A percentile compares a stretch with the other conserved stretches of the same genome.
phyloP scores from a whole-genome alignment of 108 stramenopile species.

The Schizochytrium sp. region DNA sequence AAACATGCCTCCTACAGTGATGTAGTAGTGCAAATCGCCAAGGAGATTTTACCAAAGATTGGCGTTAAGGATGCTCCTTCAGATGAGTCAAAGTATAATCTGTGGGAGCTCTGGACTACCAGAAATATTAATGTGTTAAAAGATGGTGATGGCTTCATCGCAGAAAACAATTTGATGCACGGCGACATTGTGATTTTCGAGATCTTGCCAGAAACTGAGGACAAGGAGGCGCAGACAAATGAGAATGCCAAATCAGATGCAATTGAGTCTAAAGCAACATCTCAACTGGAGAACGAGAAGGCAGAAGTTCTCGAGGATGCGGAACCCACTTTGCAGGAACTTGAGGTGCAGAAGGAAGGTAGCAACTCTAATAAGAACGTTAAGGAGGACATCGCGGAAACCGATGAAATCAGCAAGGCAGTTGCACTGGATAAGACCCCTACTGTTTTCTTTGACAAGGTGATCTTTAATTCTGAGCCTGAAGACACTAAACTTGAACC shows the following conservation, averaged over 20 bases:
- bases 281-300: too few relatives aligned
- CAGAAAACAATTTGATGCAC: background rate
- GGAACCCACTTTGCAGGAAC: background rate
- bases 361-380: background rate
- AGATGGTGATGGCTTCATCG: background rate
- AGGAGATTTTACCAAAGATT: background rate
- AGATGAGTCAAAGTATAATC: background rate
- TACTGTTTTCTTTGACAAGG: background rate
- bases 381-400: background rate
- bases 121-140: background rate
- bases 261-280: too few relatives aligned
- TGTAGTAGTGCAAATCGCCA: background rate
- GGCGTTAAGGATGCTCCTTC: background rate
- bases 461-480: background rate
- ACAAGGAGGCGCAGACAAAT: background rate
- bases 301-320: too few relatives aligned
- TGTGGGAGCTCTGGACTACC: constrained; percentile 23
- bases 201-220: background rate
- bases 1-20: background rate
- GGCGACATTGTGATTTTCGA: constrained; percentile 49
- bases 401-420: too few relatives aligned
- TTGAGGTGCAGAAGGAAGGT: background rate
- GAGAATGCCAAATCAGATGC: background rate
- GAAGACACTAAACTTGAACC: background rate
- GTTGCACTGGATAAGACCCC: background rate